Base-by-base conservation (phyloP, 2,329 filamentous ascomycete genomes). In the Paecilomyces niveus region DNA sequence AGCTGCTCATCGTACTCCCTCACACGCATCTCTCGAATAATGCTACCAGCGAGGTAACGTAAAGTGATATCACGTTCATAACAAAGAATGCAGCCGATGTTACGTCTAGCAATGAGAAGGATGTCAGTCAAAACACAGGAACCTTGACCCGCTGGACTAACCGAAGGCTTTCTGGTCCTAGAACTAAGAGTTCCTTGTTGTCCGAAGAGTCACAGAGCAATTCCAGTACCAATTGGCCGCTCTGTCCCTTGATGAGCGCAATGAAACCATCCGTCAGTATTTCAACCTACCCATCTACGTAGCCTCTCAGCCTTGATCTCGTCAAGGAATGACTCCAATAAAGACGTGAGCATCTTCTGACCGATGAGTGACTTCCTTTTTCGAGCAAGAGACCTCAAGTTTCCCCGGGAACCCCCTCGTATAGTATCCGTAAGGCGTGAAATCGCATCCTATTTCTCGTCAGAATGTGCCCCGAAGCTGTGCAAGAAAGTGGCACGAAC, bases 151-250 rank as follows among this genome's bases (percentile, higher is more conserved):
- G 15, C 7, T 8, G n/a, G 39, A 10, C 11, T 29, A n/a, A 60
- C 59, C 57, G 33, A 21, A 57, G 21, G 11, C 33, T 18, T 49
- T 54, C 54, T 10, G n/a, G 11, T 15, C 31, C 53, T 45, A 53
- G 49, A 10, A 54, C 22, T 33, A 60, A 33, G 11, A 54, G 26
- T 7, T 51, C 7, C 13, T 59, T 54, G 29, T 59, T 58, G 3
- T 58, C 55, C 15, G 62, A 24, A 26, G 58, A 62, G 11, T 61
- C 60, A 9, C 57, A 55, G 3, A 67, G 24, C 21, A 67, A 32
- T 55, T 70, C 68, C 15, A 64, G 54, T 3, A 70, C 51, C 15
- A 65, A 54, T 51, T 67, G 68, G 1, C 68, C 68, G 21, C 62
- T 61, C 68, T 71, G 26, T 26, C 8, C 39, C 33, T 31, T 15